Base-by-base conservation (phyloP, 345 rosid genomes). In the Isatis tinctoria region DNA sequence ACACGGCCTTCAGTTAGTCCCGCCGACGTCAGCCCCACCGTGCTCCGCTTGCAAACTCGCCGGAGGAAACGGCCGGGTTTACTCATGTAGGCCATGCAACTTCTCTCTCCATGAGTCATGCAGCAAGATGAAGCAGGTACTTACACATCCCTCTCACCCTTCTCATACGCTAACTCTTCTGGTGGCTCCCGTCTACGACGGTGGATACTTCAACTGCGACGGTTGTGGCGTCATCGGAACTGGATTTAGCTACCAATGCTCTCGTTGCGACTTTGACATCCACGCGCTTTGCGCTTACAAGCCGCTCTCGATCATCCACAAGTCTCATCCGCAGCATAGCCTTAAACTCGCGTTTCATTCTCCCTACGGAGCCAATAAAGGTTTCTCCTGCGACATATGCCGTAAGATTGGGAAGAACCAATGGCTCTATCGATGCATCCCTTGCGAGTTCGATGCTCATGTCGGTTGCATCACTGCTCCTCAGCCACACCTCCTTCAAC, bases 221-320 rank as follows among this genome's bases (percentile, higher is more conserved):
- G 92, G 75, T 2, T 85, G 95, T 54, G 79, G 87, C 36, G 10
- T n/a, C 74, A 76, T 36, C 0, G 81, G 88, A n/a, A 57, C 59
- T 0, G 87, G 86, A 32, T 89, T 87, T 79, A 80, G 81, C 74
- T 87, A 87, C 80, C 90, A 82, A 35, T 87, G 95, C 72, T 37
- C 70, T 24, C 51, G 45, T 1, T 87, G 92, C 14, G 78, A 76
- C n/a, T 87, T 77, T 4, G 90, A 85, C 60, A 32, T 89, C 44
- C 92, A 89, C 28, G 59, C 81, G 0, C 13, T 74, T 0, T 87
- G 90, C 43, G 92, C 92, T 26, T 74, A 83, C 11, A 83, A 82
- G 49, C 89, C 87, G 0, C 78, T 83, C 30, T 72, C 77, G 3
- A 10, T 78, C 4, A 7, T 40, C 16, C 80, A 80, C 72, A 80